Conservation (phyloP, 768 basidiomycete species). For the Mycena epipterygia region DNA sequence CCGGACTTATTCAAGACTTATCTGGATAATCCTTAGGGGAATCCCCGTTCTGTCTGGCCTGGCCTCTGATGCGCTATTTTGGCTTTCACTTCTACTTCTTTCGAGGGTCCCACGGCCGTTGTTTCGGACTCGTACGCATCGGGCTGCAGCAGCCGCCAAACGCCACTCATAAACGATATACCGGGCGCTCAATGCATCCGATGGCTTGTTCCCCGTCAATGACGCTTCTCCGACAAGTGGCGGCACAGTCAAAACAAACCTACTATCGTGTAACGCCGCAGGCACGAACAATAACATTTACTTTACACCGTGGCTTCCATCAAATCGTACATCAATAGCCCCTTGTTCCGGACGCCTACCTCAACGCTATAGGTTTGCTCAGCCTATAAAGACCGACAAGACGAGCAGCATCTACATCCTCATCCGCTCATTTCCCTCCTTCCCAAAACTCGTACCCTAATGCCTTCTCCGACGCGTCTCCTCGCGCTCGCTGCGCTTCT, state of each 20-base stretch:
- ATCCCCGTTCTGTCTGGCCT: background rate
- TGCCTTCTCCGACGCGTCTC: slow-evolving; percentile 33
- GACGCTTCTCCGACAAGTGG: slow-evolving; percentile 21
- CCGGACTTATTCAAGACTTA: no score
- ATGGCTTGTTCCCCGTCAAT: slow-evolving; percentile 1
- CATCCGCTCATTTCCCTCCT: background rate
- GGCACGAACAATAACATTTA: slow-evolving; percentile 30
- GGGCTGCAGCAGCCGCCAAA: slow-evolving; percentile 7
- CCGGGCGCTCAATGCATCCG: background rate
- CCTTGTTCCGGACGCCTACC: slow-evolving; percentile 6
- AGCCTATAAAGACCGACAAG: slow-evolving; percentile 13
- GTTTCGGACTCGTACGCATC: background rate
- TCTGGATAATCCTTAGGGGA: background rate
- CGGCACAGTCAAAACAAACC: slow-evolving; percentile 27
- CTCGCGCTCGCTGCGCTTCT: slow-evolving; percentile 30
- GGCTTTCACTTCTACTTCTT: slow-evolving; percentile 5
- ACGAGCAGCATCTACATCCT: background rate
- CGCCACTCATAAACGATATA: background rate
- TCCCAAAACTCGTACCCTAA: slow-evolving; percentile 3
- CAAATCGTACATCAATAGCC: background rate
- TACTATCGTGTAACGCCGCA: slow-evolving; percentile 31
- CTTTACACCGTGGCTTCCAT: slow-evolving; percentile 14
- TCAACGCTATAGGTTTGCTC: background rate
- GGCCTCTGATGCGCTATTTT: slow-evolving; percentile 5
- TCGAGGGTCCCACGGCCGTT: background rate